phyloP scores from a whole-genome alignment of 257 asterid genomes.

The Capsicum pubescens region DNA sequence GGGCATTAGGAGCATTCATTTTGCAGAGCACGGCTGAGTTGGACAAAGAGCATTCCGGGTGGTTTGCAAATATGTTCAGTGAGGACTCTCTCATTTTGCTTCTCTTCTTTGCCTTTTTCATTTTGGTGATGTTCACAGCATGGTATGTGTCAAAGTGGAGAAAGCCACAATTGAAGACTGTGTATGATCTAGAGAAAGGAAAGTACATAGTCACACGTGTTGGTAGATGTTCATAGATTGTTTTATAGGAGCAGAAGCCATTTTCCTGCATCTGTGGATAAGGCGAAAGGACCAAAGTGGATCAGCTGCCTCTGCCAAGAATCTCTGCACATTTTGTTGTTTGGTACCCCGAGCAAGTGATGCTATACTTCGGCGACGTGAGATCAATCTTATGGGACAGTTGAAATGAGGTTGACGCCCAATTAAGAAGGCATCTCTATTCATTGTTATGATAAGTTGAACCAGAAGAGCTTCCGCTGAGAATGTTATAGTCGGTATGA shows the following conservation, averaged over 20 bases:
- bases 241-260: slow-evolving; percentile 27
- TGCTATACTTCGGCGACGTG: no score
- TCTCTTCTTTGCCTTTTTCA: slow-evolving; percentile 48
- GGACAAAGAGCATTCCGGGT: slow-evolving; percentile 48
- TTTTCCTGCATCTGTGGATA: slow-evolving; percentile 30
- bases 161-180: slow-evolving; percentile 88
- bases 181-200: slow-evolving; percentile 95
- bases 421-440: not conserved
- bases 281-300: slow-evolving; percentile 16
- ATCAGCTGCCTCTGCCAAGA: not conserved
- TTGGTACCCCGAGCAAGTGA: no score
- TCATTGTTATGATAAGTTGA: not conserved
- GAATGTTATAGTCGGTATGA: not conserved
- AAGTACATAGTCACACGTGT: slow-evolving; percentile 86
- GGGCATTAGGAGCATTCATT: slow-evolving; percentile 96
- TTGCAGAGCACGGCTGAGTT: slow-evolving; percentile 56
- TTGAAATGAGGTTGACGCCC: slow-evolving; percentile 17
- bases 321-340: no score
- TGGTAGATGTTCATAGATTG: slow-evolving; percentile 64
- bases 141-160: slow-evolving; percentile 64
- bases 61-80: slow-evolving; percentile 44
- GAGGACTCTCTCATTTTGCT: slow-evolving; percentile 51
- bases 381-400: not conserved
- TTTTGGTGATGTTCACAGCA: slow-evolving; percentile 44
- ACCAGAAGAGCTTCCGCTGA: not conserved